These are phyloP conservation scores for Corchorus capsularis DNA, from an alignment of 345 rosid genomes.

Conservation along the genomic window DNA sequence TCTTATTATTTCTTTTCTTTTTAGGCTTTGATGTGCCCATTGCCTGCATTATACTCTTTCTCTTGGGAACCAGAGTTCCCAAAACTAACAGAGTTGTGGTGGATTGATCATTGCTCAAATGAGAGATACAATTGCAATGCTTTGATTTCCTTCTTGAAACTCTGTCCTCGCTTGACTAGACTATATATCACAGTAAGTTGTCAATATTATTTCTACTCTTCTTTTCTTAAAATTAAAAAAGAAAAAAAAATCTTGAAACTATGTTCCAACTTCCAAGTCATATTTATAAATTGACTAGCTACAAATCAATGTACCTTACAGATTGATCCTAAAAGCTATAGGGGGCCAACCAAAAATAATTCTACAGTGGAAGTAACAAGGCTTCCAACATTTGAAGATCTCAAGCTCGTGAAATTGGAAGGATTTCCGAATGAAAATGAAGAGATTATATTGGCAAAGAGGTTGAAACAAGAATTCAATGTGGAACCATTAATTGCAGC, in stretches of 20 bases:
- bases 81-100: slow-evolving; percentile 54
- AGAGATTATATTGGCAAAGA: neutral
- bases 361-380: neutral
- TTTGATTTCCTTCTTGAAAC: slow-evolving; percentile 19
- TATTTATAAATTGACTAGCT: neutral
- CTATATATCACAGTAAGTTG: slow-evolving; percentile 10
- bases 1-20: neutral
- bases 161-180: neutral
- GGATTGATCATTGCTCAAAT: slow-evolving; percentile 47
- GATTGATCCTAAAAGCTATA: neutral
- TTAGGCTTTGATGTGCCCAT: slow-evolving; percentile 52
- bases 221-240: no score
- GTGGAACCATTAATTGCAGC: neutral
- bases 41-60: slow-evolving; percentile 12
- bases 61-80: slow-evolving; percentile 49
- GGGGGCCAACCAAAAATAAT: neutral
- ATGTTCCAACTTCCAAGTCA: no score
- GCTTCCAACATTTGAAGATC: neutral
- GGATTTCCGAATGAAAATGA: neutral
- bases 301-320: neutral
- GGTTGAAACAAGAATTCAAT: neutral
- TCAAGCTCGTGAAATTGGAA: neutral
- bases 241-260: no score
- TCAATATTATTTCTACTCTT: no score
- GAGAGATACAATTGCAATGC: slow-evolving; percentile 37